Percentiles rank a stretch among this genome's conserved stretches.
phyloP scores from a whole-genome alignment of 2,329 filamentous ascomycete genomes.

The Helminthosporium solani region DNA sequence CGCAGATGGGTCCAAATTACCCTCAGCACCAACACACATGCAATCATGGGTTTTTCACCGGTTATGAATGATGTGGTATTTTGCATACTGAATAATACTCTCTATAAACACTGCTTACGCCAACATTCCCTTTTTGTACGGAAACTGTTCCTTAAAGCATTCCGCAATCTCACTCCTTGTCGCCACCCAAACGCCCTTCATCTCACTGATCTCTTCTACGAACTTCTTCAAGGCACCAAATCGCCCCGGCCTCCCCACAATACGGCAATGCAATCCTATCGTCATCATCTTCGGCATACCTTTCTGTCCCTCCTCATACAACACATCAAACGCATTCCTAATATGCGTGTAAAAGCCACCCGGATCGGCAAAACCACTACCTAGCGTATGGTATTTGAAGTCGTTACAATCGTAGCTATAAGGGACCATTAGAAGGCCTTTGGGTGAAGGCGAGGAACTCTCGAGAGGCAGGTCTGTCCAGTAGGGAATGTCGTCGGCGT shows the following conservation, averaged over 20 bases:
- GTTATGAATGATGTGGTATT: conserved; percentile 19
- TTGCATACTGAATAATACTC: too few species aligned
- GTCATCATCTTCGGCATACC: conserved; percentile 61
- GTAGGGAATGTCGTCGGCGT: conserved; percentile 58
- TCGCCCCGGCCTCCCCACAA: conserved; percentile 55
- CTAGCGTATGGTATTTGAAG: conserved; percentile 49
- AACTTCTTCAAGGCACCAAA: conserved; percentile 55
- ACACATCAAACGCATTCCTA: conserved; percentile 55
- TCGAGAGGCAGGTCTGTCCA: conserved; percentile 57
- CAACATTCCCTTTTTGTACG: conserved; percentile 49
- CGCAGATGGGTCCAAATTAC: conserved; percentile 9
- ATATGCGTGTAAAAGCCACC: conserved; percentile 50
- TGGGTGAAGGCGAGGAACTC: conserved; percentile 40
- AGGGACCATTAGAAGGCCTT: conserved; percentile 57
- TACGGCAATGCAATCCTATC: conserved; percentile 55
- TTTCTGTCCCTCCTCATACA: conserved; percentile 54
- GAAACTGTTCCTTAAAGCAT: conserved; percentile 51
- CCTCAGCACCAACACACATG: conserved; percentile 11
- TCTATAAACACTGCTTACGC: conserved; percentile 11
- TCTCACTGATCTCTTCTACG: conserved; percentile 54
- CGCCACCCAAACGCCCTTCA: conserved; percentile 58
- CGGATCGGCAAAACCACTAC: conserved; percentile 50
- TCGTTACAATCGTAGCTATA: conserved; percentile 60
- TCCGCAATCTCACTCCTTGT: conserved; percentile 56
- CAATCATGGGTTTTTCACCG: conserved; percentile 20